phyloP scores from a whole-genome alignment of 2,329 filamentous ascomycete species.

The Aurifilum marmelostoma region DNA sequence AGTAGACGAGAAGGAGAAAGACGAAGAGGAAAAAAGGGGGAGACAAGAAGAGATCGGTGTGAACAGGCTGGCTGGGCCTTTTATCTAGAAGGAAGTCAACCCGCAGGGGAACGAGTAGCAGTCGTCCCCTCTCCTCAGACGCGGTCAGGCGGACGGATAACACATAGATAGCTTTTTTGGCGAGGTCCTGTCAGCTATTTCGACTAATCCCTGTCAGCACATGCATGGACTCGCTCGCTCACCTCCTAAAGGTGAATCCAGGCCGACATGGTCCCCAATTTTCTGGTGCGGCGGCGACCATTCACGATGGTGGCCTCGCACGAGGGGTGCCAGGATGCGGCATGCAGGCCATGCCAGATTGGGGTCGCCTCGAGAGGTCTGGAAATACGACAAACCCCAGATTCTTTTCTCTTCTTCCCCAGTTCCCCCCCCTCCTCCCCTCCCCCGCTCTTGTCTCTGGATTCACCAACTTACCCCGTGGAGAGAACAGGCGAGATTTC shows the following conservation, averaged over 20 bases:
- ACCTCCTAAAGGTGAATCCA: not conserved
- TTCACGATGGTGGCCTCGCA: conserved; percentile 8
- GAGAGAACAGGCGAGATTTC: conserved; percentile 1
- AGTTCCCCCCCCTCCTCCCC: not conserved
- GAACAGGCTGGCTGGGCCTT: not conserved
- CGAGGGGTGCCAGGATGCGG: conserved; percentile 5
- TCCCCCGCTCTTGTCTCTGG: not conserved
- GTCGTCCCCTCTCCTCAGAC: not conserved
- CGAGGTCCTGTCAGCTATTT: not conserved
- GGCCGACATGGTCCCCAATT: conserved; percentile 15
- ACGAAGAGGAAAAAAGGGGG: not conserved
- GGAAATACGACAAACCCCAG: conserved; percentile 8
- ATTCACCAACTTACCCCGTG: not conserved
- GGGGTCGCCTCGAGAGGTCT: no score
- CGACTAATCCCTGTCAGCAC: not conserved
- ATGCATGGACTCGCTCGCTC: not conserved
- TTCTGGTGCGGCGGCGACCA: conserved; percentile 9
- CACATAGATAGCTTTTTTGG: not conserved
- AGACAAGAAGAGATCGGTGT: not conserved
- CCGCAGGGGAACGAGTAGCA: not conserved
- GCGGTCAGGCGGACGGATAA: conserved; percentile 5
- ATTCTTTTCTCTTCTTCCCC: not conserved
- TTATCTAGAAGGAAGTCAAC: conserved; percentile 17
- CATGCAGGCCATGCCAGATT: conserved; percentile 16
- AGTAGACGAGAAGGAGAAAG: not conserved